Evolutionary conservation across 1,284 basidiomycete genomes (phyloP).

Genomic region (Cerrena zonata): DNA sequence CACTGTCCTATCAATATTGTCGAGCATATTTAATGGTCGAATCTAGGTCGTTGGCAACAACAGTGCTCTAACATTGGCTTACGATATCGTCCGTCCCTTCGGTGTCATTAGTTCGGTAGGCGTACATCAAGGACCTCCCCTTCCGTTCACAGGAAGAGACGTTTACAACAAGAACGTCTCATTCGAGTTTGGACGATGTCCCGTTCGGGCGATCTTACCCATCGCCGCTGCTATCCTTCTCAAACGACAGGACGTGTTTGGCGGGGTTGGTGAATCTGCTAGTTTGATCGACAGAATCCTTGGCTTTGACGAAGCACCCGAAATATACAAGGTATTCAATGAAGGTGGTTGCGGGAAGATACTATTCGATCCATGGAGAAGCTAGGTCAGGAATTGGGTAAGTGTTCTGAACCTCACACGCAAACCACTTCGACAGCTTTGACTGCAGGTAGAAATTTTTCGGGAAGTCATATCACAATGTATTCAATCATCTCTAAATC

Average conservation of each 20-base stretch:
- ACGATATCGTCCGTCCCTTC: slow-evolving; percentile 74
- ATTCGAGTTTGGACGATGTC: slow-evolving; percentile 81
- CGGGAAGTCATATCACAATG: too few relatives aligned
- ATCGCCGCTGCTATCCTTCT: slow-evolving; percentile 67
- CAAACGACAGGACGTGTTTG: slow-evolving; percentile 66
- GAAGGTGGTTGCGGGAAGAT: slow-evolving; percentile 68
- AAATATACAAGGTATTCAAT: slow-evolving; percentile 62
- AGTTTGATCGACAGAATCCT: slow-evolving; percentile 65
- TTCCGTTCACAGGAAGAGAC: slow-evolving; percentile 59
- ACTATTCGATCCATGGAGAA: slow-evolving; percentile 62
- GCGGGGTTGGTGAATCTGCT: slow-evolving; percentile 47
- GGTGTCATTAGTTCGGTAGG: slow-evolving; percentile 79
- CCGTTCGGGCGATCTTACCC: slow-evolving; percentile 75
- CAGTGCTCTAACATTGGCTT: slow-evolving; percentile 65
- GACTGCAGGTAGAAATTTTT: too few relatives aligned
- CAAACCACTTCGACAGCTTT: too few relatives aligned
- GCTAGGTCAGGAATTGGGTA: too few relatives aligned
- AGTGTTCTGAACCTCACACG: too few relatives aligned
- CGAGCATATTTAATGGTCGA: too few relatives aligned
- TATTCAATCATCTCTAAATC: too few relatives aligned
- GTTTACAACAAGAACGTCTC: slow-evolving; percentile 81
- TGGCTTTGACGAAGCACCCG: slow-evolving; percentile 46
- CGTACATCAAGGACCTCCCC: slow-evolving; percentile 51
- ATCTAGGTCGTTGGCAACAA: slow-evolving; percentile 74
- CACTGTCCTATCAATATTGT: too few relatives aligned